Conservation (phyloP, 352 stramenopile genomes). For the Phytophthora idaei region DNA sequence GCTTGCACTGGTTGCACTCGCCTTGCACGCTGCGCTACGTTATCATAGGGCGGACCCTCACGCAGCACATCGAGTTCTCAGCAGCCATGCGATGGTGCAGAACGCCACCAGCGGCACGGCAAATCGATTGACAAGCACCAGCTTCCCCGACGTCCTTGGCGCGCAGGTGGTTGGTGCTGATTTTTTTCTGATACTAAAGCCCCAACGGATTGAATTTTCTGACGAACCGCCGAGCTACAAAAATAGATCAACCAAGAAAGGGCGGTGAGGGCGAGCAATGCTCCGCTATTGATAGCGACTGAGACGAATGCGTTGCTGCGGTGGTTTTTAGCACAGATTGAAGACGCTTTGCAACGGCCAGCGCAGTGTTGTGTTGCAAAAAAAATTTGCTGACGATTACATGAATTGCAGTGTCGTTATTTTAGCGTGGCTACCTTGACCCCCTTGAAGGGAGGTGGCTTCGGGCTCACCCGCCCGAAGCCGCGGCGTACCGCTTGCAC, state of each 20-base stretch:
- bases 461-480: not conserved
- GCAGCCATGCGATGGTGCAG: slow-evolving; percentile 23
- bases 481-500: slow-evolving; percentile 16
- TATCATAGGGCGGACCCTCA: slow-evolving; percentile 9
- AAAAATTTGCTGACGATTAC: slow-evolving; percentile 13
- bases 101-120: slow-evolving; percentile 15
- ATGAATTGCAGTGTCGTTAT: slow-evolving; percentile 7
- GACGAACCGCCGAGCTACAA: slow-evolving; percentile 3
- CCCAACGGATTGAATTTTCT: slow-evolving; percentile 21
- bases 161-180: slow-evolving; percentile 10
- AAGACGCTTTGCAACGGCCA: slow-evolving; percentile 22
- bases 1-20: slow-evolving; percentile 8
- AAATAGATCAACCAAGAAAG: slow-evolving; percentile 27
- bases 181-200: slow-evolving; percentile 19
- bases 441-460: slow-evolving; percentile 12
- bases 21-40: slow-evolving; percentile 3
- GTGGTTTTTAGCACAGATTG: slow-evolving; percentile 1
- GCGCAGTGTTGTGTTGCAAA: slow-evolving; percentile 11
- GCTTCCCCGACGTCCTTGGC: slow-evolving; percentile 2
- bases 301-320: slow-evolving; percentile 1
- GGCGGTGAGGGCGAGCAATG: not conserved
- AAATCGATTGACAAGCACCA: not conserved
- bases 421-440: slow-evolving; percentile 11
- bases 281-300: slow-evolving; percentile 14
- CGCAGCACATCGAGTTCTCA: slow-evolving; percentile 13